These are phyloP conservation scores for Wickerhamomyces silvicola DNA, from an alignment of 805 yeast genomes.

Conservation along the genomic window DNA sequence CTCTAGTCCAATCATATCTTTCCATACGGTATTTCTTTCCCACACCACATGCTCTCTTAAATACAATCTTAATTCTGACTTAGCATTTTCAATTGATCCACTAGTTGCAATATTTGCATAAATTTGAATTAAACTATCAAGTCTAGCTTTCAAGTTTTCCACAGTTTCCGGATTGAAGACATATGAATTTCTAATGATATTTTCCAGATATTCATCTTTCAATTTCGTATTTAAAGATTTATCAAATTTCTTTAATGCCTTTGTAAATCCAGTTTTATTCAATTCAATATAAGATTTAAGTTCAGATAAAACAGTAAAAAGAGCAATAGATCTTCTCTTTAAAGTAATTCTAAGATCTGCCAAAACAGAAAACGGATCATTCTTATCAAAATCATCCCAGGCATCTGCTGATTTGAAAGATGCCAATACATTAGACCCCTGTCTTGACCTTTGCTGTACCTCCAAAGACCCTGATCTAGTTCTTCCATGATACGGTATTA, in stretches of 20 bases:
- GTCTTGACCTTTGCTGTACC: slow-evolving; percentile 13
- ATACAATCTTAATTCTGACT: slow-evolving; percentile 42
- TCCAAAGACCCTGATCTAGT: slow-evolving; percentile 19
- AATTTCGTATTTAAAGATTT: slow-evolving; percentile 63
- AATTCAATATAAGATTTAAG: slow-evolving; percentile 77
- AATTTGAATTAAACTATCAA: slow-evolving; percentile 45
- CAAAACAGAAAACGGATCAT: slow-evolving; percentile 17
- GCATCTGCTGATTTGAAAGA: slow-evolving; percentile 21
- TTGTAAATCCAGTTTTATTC: slow-evolving; percentile 83
- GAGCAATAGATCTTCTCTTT: slow-evolving; percentile 56
- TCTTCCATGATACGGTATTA: too few relatives aligned
- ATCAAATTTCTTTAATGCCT: slow-evolving; percentile 88
- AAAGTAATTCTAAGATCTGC: slow-evolving; percentile 44
- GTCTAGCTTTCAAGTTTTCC: slow-evolving; percentile 40
- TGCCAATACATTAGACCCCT: slow-evolving; percentile 9
- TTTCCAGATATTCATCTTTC: slow-evolving; percentile 50
- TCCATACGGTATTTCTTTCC: slow-evolving; percentile 98
- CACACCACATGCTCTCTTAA: slow-evolving; percentile 91
- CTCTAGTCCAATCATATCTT: slow-evolving; percentile 89
- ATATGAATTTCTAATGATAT: slow-evolving; percentile 37
- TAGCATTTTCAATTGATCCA: slow-evolving; percentile 36
- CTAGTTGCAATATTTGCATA: slow-evolving; percentile 49
- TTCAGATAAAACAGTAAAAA: slow-evolving; percentile 74
- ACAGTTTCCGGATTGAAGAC: slow-evolving; percentile 49
- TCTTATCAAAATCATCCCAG: slow-evolving; percentile 20